phyloP scores from a whole-genome alignment of 352 stramenopile species.

The Globisporangium splendens region DNA sequence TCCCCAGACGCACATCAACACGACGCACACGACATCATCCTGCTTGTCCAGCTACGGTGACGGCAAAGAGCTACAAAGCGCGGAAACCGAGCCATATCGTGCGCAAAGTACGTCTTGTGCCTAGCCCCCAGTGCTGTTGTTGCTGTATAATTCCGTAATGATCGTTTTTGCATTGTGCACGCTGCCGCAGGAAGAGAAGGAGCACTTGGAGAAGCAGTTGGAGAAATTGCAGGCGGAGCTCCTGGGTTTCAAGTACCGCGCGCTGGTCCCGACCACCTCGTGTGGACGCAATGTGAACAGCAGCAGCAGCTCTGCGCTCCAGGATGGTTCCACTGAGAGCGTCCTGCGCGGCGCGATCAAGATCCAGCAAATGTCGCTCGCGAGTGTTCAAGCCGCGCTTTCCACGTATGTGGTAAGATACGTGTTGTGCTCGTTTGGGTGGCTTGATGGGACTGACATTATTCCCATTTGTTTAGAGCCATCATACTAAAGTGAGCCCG shows the following conservation, averaged over 20 bases:
- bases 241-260: slow-evolving; percentile 19
- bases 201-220: slow-evolving; percentile 30
- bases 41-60: neutral
- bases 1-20: too few species aligned
- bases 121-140: too few species aligned
- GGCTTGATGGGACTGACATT: too few species aligned
- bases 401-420: slow-evolving; percentile 12
- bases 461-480: too few species aligned
- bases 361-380: slow-evolving; percentile 27
- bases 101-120: neutral
- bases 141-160: too few species aligned
- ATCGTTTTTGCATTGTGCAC: too few species aligned
- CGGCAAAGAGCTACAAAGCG: slow-evolving; percentile 4
- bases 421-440: too few species aligned
- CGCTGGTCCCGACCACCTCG: slow-evolving; percentile 19
- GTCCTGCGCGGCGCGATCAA: slow-evolving; percentile 25
- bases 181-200: slow-evolving; percentile 42
- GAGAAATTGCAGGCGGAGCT: slow-evolving; percentile 24
- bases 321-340: slow-evolving; percentile 13
- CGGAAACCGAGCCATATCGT: slow-evolving; percentile 8
- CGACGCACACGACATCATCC: too few species aligned
- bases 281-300: too few species aligned
- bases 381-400: slow-evolving; percentile 29
- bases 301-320: slow-evolving; percentile 1
- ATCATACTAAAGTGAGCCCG: slow-evolving; percentile 17